Evolutionary conservation across 148 eudicot species (phyloP).

Genomic region (Vaccinium myrtillus): DNA sequence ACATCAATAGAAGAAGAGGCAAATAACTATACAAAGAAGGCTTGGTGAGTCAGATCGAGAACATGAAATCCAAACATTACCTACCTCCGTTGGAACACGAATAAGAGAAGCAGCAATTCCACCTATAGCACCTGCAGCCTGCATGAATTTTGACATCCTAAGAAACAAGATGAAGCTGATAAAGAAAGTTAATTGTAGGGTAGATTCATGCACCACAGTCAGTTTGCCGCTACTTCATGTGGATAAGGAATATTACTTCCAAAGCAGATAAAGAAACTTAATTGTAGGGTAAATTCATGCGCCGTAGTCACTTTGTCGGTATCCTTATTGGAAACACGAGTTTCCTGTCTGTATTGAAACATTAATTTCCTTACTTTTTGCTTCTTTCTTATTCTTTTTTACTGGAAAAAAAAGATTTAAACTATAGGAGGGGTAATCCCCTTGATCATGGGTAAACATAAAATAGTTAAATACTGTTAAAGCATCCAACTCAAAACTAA

Average conservation of each 20-base stretch:
- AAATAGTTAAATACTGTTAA: not conserved
- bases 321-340: not conserved
- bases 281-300: not conserved
- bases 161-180: conserved; percentile 11
- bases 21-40: not conserved
- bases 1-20: conserved; percentile 19
- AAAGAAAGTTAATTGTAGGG: not conserved
- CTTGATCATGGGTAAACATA: not conserved
- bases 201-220: not conserved
- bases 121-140: conserved; percentile 93
- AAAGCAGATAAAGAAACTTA: conserved; percentile 10
- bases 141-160: conserved; percentile 27
- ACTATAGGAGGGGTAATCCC: not conserved
- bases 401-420: not conserved
- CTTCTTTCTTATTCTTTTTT: not conserved
- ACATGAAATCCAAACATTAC: conserved; percentile 2
- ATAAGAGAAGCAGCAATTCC: conserved; percentile 91
- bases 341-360: not conserved
- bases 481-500: too few relatives aligned
- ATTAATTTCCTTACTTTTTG: not conserved
- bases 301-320: not conserved
- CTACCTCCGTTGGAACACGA: conserved; percentile 97
- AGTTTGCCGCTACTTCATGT: not conserved
- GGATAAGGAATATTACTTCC: not conserved
- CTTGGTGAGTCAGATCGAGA: not conserved